Base-by-base conservation (phyloP, 208 protist species). In the Trichomonas tenax region DNA sequence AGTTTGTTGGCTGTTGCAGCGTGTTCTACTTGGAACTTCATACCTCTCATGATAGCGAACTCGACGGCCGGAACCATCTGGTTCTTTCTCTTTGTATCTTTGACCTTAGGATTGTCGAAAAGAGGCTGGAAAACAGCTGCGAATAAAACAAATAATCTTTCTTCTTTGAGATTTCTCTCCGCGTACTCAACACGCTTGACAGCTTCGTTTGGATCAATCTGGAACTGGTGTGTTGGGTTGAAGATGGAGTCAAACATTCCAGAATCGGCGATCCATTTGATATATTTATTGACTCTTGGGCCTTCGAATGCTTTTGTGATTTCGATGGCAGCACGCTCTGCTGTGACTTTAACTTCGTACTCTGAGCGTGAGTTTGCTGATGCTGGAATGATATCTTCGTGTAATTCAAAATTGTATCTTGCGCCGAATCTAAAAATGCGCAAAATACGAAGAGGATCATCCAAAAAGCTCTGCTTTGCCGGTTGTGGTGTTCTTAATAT, bases 381-480 rank as follows among this genome's bases (percentile, higher is more conserved):
- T 48, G 41, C 0, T n/a, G 36, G 36, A 45, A 90, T 90, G 17
- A 90, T 90, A 48, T 45, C 10, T 48, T 90, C 82, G 6, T 40
- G 48, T 0, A 97, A 3, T 15, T n/a, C 96, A 58, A 97, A 97
- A 0, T n/a, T 8, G 44, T 96, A 96, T 11, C 97, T 96, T n/a
- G 95, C 15, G 72, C 95, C 84, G 93, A 98, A 98, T 31, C 97
- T 82, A 36, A 98, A 88, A 26, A 96, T 96, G 14, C 97, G 84
- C 15, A 98, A 86, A 11, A 97, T 96, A 34, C 97, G 95, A 6
- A 98, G 95, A 58, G 97, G 97, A 96, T 98, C 97, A 51, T 98
- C 97, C 26, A 72, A 44, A 41, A 98, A 96, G 8, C 97, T 97
- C 48, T 96, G 10, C 8, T 95, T 46, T 23, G 97, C 89, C 9